Percentiles rank a stretch among this genome's conserved stretches.
phyloP scores from a whole-genome alignment of 2,329 filamentous ascomycete species.

The Fusarium algeriense region DNA sequence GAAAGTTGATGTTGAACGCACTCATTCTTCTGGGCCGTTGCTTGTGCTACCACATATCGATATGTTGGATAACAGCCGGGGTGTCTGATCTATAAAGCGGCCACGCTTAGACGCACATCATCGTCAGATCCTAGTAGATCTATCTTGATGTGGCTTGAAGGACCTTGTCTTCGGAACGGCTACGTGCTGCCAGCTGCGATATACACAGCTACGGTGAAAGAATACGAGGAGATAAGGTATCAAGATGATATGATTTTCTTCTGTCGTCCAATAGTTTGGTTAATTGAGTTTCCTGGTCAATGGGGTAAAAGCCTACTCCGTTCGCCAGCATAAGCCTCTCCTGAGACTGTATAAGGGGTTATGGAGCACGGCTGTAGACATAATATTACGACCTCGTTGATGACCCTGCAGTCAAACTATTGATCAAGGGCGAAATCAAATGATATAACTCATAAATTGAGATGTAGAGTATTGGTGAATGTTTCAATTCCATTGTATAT shows the following conservation, averaged over 20 bases:
- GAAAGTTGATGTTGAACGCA: conserved; percentile 4
- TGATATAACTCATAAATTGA: neutral
- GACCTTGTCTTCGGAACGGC: conserved; percentile 35
- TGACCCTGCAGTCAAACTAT: neutral
- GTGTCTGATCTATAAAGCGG: neutral
- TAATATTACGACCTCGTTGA: neutral
- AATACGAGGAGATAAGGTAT: conserved; percentile 27
- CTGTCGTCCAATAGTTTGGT: neutral
- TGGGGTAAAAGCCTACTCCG: neutral
- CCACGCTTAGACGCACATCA: conserved; percentile 2
- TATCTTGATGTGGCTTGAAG: conserved; percentile 31
- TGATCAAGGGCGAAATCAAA: neutral
- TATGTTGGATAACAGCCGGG: neutral
- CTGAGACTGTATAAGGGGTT: neutral
- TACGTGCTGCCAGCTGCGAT: conserved; percentile 26
- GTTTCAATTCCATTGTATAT: conserved; percentile 6
- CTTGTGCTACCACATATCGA: neutral
- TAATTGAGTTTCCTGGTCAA: neutral
- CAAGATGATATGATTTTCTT: conserved; percentile 12
- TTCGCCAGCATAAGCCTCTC: neutral
- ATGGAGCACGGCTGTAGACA: neutral
- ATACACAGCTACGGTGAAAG: neutral
- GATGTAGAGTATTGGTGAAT: conserved; percentile 23
- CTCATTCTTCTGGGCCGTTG: neutral
- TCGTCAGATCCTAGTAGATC: conserved; percentile 3